Percentiles rank a stretch among this genome's conserved stretches.
Conservation (phyloP, 2,329 filamentous ascomycete genomes). For the Cordyceps militaris region DNA sequence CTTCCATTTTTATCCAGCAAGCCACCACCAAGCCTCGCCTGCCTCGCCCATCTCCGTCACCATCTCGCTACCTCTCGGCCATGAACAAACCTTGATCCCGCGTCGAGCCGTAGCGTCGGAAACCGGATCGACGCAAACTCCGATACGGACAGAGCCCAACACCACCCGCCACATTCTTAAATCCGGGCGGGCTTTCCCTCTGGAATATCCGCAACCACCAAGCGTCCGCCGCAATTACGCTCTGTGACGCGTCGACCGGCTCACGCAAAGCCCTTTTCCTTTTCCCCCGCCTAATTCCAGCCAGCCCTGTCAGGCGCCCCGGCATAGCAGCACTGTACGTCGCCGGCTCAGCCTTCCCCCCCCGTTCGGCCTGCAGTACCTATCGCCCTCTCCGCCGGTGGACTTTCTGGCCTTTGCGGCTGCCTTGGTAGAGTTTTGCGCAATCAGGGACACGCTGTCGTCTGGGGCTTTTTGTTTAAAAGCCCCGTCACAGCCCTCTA, state of each 20-base stretch:
- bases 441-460: constrained; percentile 13
- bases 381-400: neutral
- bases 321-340: neutral
- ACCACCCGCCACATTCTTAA: constrained; percentile 10
- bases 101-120: constrained; percentile 12
- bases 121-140: constrained; percentile 16
- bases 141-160: neutral
- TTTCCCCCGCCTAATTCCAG: neutral
- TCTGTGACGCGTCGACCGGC: neutral
- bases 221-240: neutral
- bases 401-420: constrained; percentile 1
- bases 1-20: neutral
- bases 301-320: neutral
- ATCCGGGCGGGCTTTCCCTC: constrained; percentile 12
- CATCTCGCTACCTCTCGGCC: neutral
- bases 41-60: neutral
- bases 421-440: neutral
- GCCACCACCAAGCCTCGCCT: neutral
- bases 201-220: constrained; percentile 3
- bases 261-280: too few species aligned
- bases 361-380: too few species aligned
- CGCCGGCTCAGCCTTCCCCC: neutral
- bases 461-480: constrained; percentile 19
- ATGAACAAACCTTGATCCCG: constrained; percentile 3
- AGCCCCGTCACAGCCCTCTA: constrained; percentile 18